Conservation (phyloP, 345 rosid genomes). For the Anacardium occidentale region DNA sequence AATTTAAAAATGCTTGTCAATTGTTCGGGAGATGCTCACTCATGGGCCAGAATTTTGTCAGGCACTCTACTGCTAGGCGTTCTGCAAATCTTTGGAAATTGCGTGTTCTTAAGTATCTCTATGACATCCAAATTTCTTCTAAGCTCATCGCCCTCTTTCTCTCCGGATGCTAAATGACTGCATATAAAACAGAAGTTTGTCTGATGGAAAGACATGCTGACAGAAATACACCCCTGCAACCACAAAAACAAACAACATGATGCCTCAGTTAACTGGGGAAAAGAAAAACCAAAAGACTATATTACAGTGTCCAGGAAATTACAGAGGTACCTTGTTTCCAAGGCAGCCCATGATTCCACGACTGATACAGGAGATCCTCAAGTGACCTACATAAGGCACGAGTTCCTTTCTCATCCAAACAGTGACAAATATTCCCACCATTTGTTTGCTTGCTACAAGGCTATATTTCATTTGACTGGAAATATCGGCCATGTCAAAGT, state of each 20-base stretch:
- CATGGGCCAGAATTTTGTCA: slow-evolving; percentile 65
- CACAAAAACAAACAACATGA: slow-evolving; percentile 9
- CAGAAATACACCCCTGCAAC: slow-evolving; percentile 89
- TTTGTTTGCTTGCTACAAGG: slow-evolving; percentile 80
- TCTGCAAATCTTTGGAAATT: slow-evolving; percentile 67
- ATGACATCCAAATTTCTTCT: slow-evolving; percentile 78
- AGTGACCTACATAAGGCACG: slow-evolving; percentile 69
- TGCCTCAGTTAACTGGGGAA: no score
- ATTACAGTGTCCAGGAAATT: background rate
- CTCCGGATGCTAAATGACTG: slow-evolving; percentile 95
- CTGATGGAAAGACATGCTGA: slow-evolving; percentile 78
- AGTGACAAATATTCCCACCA: slow-evolving; percentile 94
- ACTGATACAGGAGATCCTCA: slow-evolving; percentile 63
- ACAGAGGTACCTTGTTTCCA: slow-evolving; percentile 76
- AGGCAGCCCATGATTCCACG: slow-evolving; percentile 94
- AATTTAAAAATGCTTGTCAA: background rate
- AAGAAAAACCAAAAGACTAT: background rate
- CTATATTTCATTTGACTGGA: slow-evolving; percentile 60
- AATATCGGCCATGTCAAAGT: slow-evolving; percentile 32
- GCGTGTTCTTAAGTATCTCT: slow-evolving; percentile 81
- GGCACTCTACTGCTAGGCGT: slow-evolving; percentile 53
- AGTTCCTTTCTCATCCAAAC: slow-evolving; percentile 88
- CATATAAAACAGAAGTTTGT: slow-evolving; percentile 87
- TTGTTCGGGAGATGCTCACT: slow-evolving; percentile 44
- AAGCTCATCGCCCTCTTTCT: slow-evolving; percentile 91